Evolutionary conservation across 768 basidiomycete genomes (phyloP).

Genomic region (Russula olivacea): DNA sequence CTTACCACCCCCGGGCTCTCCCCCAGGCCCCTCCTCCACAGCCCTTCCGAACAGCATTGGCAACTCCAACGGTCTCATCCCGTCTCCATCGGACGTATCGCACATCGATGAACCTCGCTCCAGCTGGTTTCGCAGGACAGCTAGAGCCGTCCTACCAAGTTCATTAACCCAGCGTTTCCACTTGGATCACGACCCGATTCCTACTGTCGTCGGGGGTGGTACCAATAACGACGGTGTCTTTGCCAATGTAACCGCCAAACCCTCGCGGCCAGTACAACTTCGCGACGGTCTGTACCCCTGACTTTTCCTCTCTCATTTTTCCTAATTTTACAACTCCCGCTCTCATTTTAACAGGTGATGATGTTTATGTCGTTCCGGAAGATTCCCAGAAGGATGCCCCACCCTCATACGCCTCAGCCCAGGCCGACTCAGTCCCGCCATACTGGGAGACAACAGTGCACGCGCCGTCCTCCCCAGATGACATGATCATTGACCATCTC

Average conservation of each 20-base stretch:
- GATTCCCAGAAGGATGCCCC: constrained; percentile 77
- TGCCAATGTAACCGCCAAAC: constrained; percentile 90
- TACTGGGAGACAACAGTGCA: constrained; percentile 99
- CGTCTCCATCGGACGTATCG: constrained; percentile 36
- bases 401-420: constrained; percentile 87
- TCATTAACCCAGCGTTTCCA: constrained; percentile 44
- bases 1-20: constrained; percentile 78
- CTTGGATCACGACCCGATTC: constrained; percentile 36
- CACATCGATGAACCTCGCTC: constrained; percentile 30
- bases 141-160: constrained; percentile 50
- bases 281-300: constrained; percentile 48
- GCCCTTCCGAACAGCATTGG: constrained; percentile 68
- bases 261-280: constrained; percentile 49
- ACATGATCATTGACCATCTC: constrained; percentile 86
- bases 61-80: constrained; percentile 69
- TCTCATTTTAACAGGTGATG: constrained; percentile 47
- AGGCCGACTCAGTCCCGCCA: constrained; percentile 92
- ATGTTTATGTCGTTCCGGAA: constrained; percentile 74
- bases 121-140: constrained; percentile 54
- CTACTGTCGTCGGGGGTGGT: constrained; percentile 56
- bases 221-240: constrained; percentile 87
- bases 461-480: constrained; percentile 67
- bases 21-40: constrained; percentile 54
- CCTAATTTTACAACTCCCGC: neutral
- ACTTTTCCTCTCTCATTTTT: constrained; percentile 19